phyloP scores from a whole-genome alignment of 768 basidiomycete genomes.

The Agaricus blazei region DNA sequence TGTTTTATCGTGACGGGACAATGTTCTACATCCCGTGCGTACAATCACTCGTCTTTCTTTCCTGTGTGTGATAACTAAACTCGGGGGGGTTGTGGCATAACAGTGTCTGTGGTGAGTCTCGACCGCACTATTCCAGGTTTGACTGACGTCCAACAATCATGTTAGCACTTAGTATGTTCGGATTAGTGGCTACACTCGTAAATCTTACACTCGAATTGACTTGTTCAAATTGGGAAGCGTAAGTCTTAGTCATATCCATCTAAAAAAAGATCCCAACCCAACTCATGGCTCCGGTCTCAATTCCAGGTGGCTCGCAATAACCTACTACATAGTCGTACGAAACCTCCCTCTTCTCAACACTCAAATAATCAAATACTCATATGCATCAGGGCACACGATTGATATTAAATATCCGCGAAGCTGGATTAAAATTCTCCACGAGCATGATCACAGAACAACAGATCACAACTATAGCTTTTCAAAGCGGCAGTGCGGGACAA shows the following conservation, averaged over 20 bases:
- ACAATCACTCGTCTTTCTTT: neutral
- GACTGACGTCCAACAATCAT: neutral
- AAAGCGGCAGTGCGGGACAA: no score
- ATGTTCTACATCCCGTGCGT: slow-evolving; percentile 8
- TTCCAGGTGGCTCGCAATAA: no score
- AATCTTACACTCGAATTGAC: neutral
- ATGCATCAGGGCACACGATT: slow-evolving; percentile 2
- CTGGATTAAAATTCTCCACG: neutral
- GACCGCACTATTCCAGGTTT: neutral
- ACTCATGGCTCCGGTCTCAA: no score
- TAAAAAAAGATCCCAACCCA: no score
- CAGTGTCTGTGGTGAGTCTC: slow-evolving; percentile 1
- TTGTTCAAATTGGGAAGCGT: slow-evolving; percentile 7
- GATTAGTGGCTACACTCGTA: neutral
- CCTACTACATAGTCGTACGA: no score
- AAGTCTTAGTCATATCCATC: no score
- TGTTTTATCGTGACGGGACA: slow-evolving; percentile 8
- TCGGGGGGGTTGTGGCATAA: neutral
- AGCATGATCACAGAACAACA: slow-evolving; percentile 5
- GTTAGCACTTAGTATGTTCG: slow-evolving; percentile 2
- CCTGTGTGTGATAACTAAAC: neutral
- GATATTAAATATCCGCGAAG: slow-evolving; percentile 8
- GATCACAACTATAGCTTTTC: slow-evolving; percentile 2
- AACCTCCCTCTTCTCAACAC: no score
- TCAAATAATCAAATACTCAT: no score